Base-by-base conservation (phyloP, 2,329 filamentous ascomycete genomes). In the Thermoascus crustaceus region DNA sequence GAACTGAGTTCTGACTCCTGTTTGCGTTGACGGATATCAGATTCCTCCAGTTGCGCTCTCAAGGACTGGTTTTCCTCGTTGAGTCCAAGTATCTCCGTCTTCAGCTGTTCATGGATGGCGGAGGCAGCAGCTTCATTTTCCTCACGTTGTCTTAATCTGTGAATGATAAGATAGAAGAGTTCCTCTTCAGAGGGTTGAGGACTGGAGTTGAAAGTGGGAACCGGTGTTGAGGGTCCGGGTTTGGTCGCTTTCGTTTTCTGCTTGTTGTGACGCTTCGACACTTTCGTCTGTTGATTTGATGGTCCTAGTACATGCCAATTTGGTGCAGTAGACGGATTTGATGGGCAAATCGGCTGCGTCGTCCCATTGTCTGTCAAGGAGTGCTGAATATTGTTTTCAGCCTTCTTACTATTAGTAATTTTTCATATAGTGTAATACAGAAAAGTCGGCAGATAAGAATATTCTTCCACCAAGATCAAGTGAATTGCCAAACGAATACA, bases 141-240 rank as follows among this genome's bases (percentile, higher is more conserved):
- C 36, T 62, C 60, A 4, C 60, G 51, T 31, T 51, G 46, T 26
- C 45, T 60, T 14, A 64, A 44, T 30, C 41, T 57, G 13, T 35
- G 38, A 13, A 62, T 58, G 2, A 64, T 40, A 20, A 62, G 48
- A 17, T 58, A 50, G 19, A 61, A 61, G 5, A 63, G 39, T 20
- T 50, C 50, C 19, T 62, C 54, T 34, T 64, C 60, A 7, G 52
- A 53, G 1, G 57, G 35, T 7, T 49, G 37, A 7, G 37, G 10
- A 9, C 10, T 29, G 10, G 22, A 24, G 22, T n/a, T n/a, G n/a
- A n/a, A 24, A 24, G 40, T n/a, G 24, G 16, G 14, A 5, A 25
- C 4, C 5, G 8, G n/a, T n/a, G n/a, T n/a, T n/a, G n/a, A n/a
- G n/a, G n/a, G n/a, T n/a, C n/a, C n/a, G n/a, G n/a, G n/a, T n/a